Evolutionary conservation across 2,329 filamentous ascomycete species (phyloP), one percentile per base, ranked within the genome.

Genomic region (Fusarium verticillioides): DNA sequence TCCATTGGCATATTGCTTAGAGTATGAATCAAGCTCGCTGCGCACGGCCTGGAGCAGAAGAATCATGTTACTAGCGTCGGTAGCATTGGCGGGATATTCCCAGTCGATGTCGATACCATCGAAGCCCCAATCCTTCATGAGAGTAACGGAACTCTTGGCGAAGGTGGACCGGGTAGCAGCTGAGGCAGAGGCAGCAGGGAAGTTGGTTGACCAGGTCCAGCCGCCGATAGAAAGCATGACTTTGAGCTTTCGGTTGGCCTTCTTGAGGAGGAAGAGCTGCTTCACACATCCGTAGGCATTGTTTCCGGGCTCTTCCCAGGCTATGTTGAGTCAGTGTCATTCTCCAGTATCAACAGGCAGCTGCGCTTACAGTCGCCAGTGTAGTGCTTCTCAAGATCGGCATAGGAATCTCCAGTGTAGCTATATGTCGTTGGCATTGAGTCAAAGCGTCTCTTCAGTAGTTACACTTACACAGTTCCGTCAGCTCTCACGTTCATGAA

Each of bases 241-340:
- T 78, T 96, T 96, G 56, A 97, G 81, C 57, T 94, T 89, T 21
- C 94, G 90, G 79, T 96, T 91, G 61, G 86, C 81, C 78, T 95
- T 91, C 83, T 97, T 97, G 52, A 94, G 85, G 5, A 93, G 83
- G 78, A 88, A 93, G 2, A 96, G 85, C 77, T 96, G 93, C 82
- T 95, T 95, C 52, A 94, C 80, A n/a, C 74, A 80, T 89, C 94
- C 94, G 74, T 95, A 95, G 42, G 92, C 88, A 77, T 96, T 95
- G 62, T 85, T 91, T 3, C 91, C 86, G 0, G 78, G 72, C 30
- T 92, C 89, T 40, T 89, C 88, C 71, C 89, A 73, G 5, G 75
- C 78, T 76, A 9, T 15, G 15, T 46, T 19, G 1, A 18, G 34
- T 63, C 18, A 63, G 49, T 9, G n/a, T n/a, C 4, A 1, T 15